Evolutionary conservation across 2,329 filamentous ascomycete genomes (phyloP).

Genomic region (Zasmidium cellare): DNA sequence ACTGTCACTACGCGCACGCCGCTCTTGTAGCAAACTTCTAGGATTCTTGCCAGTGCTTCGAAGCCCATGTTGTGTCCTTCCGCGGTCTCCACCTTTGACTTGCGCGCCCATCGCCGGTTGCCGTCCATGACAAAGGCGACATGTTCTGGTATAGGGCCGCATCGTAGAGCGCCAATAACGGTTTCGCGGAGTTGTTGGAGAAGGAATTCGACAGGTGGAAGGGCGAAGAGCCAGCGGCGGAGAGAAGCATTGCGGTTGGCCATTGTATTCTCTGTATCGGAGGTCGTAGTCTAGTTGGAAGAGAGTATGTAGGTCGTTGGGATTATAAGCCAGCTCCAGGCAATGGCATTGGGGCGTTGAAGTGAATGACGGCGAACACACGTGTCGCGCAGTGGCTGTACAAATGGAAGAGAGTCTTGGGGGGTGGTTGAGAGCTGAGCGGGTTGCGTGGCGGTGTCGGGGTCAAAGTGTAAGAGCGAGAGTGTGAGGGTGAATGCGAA

Average conservation of each 20-base stretch:
- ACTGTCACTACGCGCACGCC: constrained; percentile 96
- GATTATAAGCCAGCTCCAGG: background rate
- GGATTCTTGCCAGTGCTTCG: constrained; percentile 88
- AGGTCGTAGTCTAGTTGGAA: background rate
- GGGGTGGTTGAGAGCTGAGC: too few relatives aligned
- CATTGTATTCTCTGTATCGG: too few relatives aligned
- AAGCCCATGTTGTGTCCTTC: constrained; percentile 96
- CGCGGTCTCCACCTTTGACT: constrained; percentile 90
- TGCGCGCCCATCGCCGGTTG: constrained; percentile 87
- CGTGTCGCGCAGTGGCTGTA: background rate
- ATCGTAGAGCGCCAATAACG: constrained; percentile 82
- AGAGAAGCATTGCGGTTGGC: constrained; percentile 56
- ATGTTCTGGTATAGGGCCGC: constrained; percentile 91
- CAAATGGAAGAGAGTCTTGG: background rate
- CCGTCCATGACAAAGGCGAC: constrained; percentile 99
- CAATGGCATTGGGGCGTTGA: background rate
- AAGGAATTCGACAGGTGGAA: constrained; percentile 90
- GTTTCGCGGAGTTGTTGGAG: constrained; percentile 76
- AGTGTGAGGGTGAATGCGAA: background rate
- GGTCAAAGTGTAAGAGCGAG: background rate
- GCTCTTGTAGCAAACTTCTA: constrained; percentile 97
- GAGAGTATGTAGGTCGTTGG: background rate
- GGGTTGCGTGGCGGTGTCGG: background rate
- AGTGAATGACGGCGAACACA: background rate
- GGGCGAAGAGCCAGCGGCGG: constrained; percentile 77